Percentiles rank a stretch among this genome's conserved stretches.
Evolutionary conservation across 1,284 basidiomycete genomes (phyloP).

Genomic region (Chalciporus sp.): DNA sequence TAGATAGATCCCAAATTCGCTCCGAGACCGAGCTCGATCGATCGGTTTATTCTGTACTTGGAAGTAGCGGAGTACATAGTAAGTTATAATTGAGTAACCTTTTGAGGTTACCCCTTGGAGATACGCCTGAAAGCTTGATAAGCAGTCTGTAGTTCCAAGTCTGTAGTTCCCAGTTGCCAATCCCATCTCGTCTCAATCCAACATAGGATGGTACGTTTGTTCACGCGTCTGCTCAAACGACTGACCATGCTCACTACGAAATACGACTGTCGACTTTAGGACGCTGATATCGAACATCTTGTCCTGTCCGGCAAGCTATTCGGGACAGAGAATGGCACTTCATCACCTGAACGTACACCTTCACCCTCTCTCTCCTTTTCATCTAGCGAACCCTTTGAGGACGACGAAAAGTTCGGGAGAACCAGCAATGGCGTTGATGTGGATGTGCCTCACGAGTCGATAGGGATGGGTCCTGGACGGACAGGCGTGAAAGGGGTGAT

Average conservation of each 20-base stretch:
- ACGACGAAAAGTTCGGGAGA: conserved; percentile 23
- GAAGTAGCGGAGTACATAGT: no score
- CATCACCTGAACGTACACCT: conserved; percentile 50
- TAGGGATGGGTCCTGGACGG: conserved; percentile 82
- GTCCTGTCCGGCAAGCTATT: conserved; percentile 81
- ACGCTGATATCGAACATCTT: conserved; percentile 69
- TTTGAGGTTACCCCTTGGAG: not conserved
- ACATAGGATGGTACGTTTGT: no score
- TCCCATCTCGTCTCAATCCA: not conserved
- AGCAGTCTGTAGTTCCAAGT: no score
- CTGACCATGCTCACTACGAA: not conserved
- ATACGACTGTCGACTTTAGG: conserved; percentile 22
- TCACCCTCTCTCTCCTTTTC: conserved; percentile 49
- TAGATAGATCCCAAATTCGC: no score
- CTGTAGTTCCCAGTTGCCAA: no score
- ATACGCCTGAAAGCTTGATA: conserved; percentile 17
- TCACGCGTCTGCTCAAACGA: not conserved
- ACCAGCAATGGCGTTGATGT: conserved; percentile 14
- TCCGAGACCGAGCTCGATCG: no score
- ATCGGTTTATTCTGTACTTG: not conserved
- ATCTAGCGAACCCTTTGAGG: conserved; percentile 30
- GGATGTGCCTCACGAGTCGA: conserved; percentile 43
- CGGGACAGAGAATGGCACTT: conserved; percentile 44
- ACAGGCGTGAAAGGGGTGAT: conserved; percentile 87
- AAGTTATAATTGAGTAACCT: no score